These are phyloP conservation scores for Dacryopinax primogenitus DNA, from an alignment of 768 basidiomycete species.

Conservation along the genomic window DNA sequence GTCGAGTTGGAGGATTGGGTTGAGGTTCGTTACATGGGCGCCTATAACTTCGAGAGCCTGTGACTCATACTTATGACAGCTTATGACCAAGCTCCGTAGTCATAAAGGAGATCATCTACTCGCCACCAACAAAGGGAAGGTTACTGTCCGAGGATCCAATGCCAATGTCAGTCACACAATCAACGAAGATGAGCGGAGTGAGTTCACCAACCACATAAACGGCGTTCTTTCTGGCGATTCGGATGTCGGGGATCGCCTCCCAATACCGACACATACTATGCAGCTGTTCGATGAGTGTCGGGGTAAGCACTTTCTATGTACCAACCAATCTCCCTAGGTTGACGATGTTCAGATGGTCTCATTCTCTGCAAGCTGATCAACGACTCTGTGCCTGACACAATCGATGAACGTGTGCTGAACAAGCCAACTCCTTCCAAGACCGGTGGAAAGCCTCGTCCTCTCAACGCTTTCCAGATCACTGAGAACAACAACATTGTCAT, in stretches of 20 bases:
- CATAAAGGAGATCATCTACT: conserved; percentile 29
- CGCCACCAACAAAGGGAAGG: conserved; percentile 62
- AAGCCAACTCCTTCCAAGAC: conserved; percentile 60
- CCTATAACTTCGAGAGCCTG: neutral
- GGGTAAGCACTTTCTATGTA: conserved; percentile 24
- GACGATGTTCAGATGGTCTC: conserved; percentile 52
- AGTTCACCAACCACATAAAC: conserved; percentile 99
- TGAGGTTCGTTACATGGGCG: conserved; percentile 44
- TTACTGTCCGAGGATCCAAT: conserved; percentile 87
- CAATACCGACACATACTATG: conserved; percentile 94
- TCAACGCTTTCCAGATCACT: conserved; percentile 98
- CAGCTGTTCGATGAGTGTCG: conserved; percentile 95
- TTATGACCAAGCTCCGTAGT: conserved; percentile 61
- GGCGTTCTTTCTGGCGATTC: conserved; percentile 77
- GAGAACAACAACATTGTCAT: conserved; percentile 99
- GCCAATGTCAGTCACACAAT: conserved; percentile 94
- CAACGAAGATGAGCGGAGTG: conserved; percentile 88
- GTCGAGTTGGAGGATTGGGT: conserved; percentile 98
- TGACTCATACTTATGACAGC: conserved; percentile 30
- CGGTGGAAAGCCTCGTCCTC: conserved; percentile 32
- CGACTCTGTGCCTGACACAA: conserved; percentile 98
- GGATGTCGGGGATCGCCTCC: conserved; percentile 68
- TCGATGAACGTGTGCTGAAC: conserved; percentile 96
- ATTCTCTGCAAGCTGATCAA: conserved; percentile 98
- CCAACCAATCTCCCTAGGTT: neutral